These are phyloP conservation scores for Trametes cinnabarina DNA, from an alignment of 768 basidiomycete genomes.

Conservation along the genomic window DNA sequence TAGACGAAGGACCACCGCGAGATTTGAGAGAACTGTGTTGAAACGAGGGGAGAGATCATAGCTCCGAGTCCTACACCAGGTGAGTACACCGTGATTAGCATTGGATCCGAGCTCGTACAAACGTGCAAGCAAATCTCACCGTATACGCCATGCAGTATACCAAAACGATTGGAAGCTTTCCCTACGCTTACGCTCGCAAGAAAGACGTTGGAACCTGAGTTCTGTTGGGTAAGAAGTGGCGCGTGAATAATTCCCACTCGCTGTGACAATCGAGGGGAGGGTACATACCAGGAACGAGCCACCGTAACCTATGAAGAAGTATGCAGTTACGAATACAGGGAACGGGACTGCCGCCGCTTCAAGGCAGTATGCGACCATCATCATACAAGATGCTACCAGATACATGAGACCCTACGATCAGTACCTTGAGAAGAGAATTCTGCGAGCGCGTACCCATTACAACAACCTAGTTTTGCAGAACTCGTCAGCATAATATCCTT, in stretches of 20 bases:
- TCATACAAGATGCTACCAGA: slow-evolving; percentile 46
- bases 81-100: no score
- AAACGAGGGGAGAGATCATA: slow-evolving; percentile 47
- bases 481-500: background rate
- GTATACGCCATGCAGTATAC: slow-evolving; percentile 44
- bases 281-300: slow-evolving; percentile 21
- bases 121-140: slow-evolving; percentile 35
- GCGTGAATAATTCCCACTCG: no score
- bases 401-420: no score
- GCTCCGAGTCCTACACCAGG: slow-evolving; percentile 36
- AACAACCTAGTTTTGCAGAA: no score
- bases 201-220: slow-evolving; percentile 71
- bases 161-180: slow-evolving; percentile 56
- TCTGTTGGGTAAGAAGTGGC: slow-evolving; percentile 34
- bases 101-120: no score
- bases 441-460: background rate
- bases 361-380: slow-evolving; percentile 53
- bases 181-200: slow-evolving; percentile 57
- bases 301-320: slow-evolving; percentile 48
- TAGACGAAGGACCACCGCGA: slow-evolving; percentile 45
- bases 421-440: no score
- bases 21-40: slow-evolving; percentile 45
- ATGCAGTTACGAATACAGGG: slow-evolving; percentile 54
- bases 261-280: background rate
- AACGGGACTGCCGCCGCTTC: slow-evolving; percentile 59